Conservation (phyloP, 192 early-diverging fungal species). For the Podila horticola region DNA sequence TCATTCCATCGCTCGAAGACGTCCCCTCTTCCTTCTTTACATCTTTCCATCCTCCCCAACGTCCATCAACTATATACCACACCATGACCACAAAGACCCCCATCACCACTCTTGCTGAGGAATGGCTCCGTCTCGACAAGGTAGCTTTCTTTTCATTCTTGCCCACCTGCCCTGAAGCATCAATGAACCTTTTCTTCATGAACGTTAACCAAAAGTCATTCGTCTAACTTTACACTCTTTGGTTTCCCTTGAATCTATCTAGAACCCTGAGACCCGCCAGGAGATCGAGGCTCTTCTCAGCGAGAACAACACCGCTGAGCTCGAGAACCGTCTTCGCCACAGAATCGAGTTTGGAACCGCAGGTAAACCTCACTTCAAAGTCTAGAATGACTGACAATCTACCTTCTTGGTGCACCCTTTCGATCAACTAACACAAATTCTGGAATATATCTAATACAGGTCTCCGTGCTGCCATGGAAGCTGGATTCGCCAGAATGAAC, state of each 20-base stretch:
- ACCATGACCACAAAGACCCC: constrained; percentile 25
- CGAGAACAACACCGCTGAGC: constrained; percentile 57
- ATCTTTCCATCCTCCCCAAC: neutral
- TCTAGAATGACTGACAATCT: neutral
- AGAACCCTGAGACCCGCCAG: constrained; percentile 71
- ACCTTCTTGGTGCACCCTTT: neutral
- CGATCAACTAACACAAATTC: neutral
- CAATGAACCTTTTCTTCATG: too few relatives aligned
- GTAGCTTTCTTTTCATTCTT: constrained; percentile 35
- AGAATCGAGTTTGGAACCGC: constrained; percentile 90
- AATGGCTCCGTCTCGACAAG: constrained; percentile 68
- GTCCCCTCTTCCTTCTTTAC: neutral
- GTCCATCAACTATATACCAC: neutral
- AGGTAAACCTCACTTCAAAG: constrained; percentile 48
- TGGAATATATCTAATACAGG: constrained; percentile 50
- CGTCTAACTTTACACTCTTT: constrained; percentile 1
- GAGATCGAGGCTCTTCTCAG: constrained; percentile 65
- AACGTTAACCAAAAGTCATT: neutral
- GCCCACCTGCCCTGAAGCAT: neutral
- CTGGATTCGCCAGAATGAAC: constrained; percentile 95
- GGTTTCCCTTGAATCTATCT: neutral
- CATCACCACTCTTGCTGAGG: constrained; percentile 57
- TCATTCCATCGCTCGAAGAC: neutral
- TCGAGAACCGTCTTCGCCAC: constrained; percentile 65
- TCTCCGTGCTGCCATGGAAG: constrained; percentile 91